phyloP scores from a whole-genome alignment of 2,329 filamentous ascomycete species.

The Fusarium temperatum region DNA sequence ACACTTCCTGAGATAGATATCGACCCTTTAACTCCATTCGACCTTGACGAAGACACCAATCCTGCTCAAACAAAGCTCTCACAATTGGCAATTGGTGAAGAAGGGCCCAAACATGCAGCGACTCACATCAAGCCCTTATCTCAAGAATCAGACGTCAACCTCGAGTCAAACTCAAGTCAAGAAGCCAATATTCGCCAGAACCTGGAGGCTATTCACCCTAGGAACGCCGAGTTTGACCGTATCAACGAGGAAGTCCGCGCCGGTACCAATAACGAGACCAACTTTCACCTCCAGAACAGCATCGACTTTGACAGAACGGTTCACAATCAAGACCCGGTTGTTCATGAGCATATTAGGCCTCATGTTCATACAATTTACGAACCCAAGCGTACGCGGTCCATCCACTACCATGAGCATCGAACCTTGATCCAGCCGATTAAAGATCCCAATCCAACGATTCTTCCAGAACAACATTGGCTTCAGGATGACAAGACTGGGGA shows the following conservation, averaged over 20 bases:
- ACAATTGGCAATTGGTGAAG: slow-evolving; percentile 6
- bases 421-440: slow-evolving; percentile 37
- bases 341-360: slow-evolving; percentile 28
- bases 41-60: neutral
- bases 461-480: slow-evolving; percentile 37
- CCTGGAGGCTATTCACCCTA: neutral
- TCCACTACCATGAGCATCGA: slow-evolving; percentile 38
- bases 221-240: slow-evolving; percentile 16
- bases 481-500: slow-evolving; percentile 38
- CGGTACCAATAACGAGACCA: slow-evolving; percentile 1
- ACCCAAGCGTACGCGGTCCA: slow-evolving; percentile 32
- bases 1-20: slow-evolving; percentile 1
- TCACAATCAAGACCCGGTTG: slow-evolving; percentile 22
- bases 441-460: slow-evolving; percentile 32
- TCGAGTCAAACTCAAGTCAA: slow-evolving; percentile 2
- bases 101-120: neutral
- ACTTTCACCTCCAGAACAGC: slow-evolving; percentile 23
- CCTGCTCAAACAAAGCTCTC: slow-evolving; percentile 5
- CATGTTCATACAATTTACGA: slow-evolving; percentile 37
- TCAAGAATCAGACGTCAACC: slow-evolving; percentile 10
- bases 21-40: slow-evolving; percentile 1
- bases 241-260: slow-evolving; percentile 19
- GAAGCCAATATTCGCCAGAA: neutral
- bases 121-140: neutral
- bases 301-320: slow-evolving; percentile 34